Base-by-base conservation (phyloP, 75 land plant genomes). In the Larix kaempferi region DNA sequence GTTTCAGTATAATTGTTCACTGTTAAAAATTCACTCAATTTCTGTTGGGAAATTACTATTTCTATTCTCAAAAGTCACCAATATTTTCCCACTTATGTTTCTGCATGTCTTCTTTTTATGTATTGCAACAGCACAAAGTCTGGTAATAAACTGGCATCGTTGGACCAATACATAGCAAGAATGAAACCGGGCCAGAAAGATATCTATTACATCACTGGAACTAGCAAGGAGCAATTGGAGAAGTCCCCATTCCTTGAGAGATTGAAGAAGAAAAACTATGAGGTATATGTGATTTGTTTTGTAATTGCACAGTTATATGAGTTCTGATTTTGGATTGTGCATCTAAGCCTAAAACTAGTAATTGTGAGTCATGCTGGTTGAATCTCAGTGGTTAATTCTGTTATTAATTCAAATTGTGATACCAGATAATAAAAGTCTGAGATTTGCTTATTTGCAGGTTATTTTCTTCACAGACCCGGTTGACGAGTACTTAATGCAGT, bases 381-480 rank as follows among this genome's bases (percentile, higher is more conserved):
- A n/a, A 19, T 8, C n/a, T 41, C 41, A 69, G 12, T 39, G 23
- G 23, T 14, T 39, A 21, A 35, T 41, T 37, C 23, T 69, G 6
- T 41, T 12, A 0, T 69, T n/a, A 19, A 19, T 41, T 69, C 1
- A 41, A 69, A 69, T 41, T 41, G 23, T 7, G 6, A 41, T 41
- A 23, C 25, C 39, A 37, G 33, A 17, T 66, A 35, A 33, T 33
- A 21, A 29, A 66, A 37, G 29, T 19, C 22, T 39, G 25, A 41
- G 73, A 69, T 69, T 16, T 74, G 44, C 74, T 16, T 19, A 23
- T 41, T 21, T 56, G 76, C 84, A 97, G 99, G 99, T 97, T 39
- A 97, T 97, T 35, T 95, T 85, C 94, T 95, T 97, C 82, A 95
- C 95, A 11, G 99, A 97, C 82, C 98, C 99, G 55, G 91, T 97